A percentile compares a stretch with the other conserved stretches of the same genome.
phyloP scores from a whole-genome alignment of 805 yeast species.

The Kregervanrija fluxuum region DNA sequence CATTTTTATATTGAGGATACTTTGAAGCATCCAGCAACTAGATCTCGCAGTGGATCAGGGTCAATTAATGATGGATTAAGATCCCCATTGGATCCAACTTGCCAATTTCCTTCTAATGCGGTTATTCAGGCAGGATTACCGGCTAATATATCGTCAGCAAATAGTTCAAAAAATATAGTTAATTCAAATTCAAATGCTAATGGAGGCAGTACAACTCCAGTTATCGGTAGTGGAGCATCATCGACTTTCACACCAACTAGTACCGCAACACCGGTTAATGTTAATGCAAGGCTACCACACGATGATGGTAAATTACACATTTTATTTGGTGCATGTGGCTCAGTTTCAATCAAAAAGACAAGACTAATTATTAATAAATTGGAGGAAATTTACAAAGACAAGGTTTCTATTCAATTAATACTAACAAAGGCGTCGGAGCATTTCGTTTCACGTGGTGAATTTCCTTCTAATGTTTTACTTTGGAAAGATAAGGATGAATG shows the following conservation, averaged over 20 bases:
- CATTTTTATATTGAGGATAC: conserved; percentile 70
- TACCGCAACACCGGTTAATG: conserved; percentile 12
- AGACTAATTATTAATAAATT: conserved; percentile 45
- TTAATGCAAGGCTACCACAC: conserved; percentile 35
- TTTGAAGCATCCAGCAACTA: conserved; percentile 38
- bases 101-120: not conserved
- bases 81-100: not conserved
- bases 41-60: conserved; percentile 29
- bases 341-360: conserved; percentile 44
- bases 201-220: too few relatives aligned
- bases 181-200: conserved; percentile 3
- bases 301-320: conserved; percentile 52
- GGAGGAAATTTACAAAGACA: conserved; percentile 45
- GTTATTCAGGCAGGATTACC: not conserved
- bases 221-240: too few relatives aligned
- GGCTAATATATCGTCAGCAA: not conserved
- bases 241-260: conserved; percentile 1
- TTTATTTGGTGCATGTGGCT: conserved; percentile 53
- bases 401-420: conserved; percentile 46
- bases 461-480: conserved; percentile 39
- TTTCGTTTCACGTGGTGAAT: conserved; percentile 41
- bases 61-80: conserved; percentile 18
- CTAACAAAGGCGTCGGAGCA: conserved; percentile 47
- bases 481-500: conserved; percentile 59
- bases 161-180: conserved; percentile 1